Base-by-base conservation (phyloP, 106 monocot species). In the Apostasia ramifera region DNA sequence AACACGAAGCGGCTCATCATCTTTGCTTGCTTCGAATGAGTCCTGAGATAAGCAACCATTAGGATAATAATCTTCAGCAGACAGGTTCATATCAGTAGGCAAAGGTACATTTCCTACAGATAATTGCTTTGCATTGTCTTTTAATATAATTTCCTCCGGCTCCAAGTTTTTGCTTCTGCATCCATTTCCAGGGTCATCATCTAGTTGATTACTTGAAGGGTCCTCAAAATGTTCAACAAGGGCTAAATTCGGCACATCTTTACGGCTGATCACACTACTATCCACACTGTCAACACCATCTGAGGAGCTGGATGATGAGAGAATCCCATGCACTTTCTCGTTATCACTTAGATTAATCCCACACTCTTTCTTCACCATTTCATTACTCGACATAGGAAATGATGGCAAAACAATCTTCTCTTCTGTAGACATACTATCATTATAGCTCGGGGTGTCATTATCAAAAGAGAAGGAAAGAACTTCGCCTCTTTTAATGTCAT, bases 81-180 rank as follows among this genome's bases (percentile, higher is more conserved):
- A 73, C 4, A 78, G 71, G 55, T 88, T 83, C 75, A 81, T 78
- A 60, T 88, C 85, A 11, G 81, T 85, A 8, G 75, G 81, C 57
- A 90, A 71, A 11, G 84, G 66, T n/a, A 88, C 81, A 76, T 90
- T 88, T 71, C 86, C 88, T 5, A 87, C 67, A 13, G 90, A 81
- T 63, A 81, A 83, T 56, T 86, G 88, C 74, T 85, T 89, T 26
- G 81, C 87, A 63, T 65, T 89, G 1, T 71, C 82, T 74, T 81
- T 77, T 10, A 66, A 80, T 10, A 76, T 55, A 55, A 77, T 70
- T 56, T 76, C 89, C 70, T 97, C 97, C 74, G 92, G 89, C 40
- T 87, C 97, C 47, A 83, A 87, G 7, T 81, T 83, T 47, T 78
- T 79, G 73, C 92, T 99, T 55, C 77, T 83, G 58, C 83, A 88